Conservation (phyloP, 352 stramenopile genomes). For the Halophytophthora batemanensis region DNA sequence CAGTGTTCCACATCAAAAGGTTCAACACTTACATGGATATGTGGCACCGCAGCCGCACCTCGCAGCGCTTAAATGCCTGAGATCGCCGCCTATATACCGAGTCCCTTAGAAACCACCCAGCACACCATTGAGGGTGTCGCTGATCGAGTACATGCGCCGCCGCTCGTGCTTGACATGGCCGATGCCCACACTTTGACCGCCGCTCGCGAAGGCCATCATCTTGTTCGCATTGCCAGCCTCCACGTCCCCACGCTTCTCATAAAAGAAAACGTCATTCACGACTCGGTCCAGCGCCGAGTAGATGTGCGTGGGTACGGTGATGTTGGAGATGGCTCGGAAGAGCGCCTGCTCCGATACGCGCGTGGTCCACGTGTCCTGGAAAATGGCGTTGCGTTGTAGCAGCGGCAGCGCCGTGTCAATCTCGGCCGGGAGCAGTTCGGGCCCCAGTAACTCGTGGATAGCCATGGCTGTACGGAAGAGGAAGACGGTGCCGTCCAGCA, state of each 20-base stretch:
- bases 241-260: constrained; percentile 50
- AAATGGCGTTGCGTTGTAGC: constrained; percentile 63
- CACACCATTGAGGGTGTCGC: constrained; percentile 70
- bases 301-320: constrained; percentile 66
- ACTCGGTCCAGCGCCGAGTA: constrained; percentile 69
- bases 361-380: constrained; percentile 56
- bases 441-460: constrained; percentile 67
- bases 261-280: constrained; percentile 86
- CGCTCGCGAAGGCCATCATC: constrained; percentile 36
- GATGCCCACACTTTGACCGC: constrained; percentile 65
- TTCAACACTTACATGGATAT: too few species aligned
- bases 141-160: constrained; percentile 72
- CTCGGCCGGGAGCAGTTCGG: constrained; percentile 49
- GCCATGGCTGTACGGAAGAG: constrained; percentile 80
- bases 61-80: neutral
- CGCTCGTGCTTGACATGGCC: constrained; percentile 68
- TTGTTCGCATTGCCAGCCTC: constrained; percentile 23
- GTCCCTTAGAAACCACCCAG: constrained; percentile 56
- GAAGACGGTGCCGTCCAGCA: constrained; percentile 83
- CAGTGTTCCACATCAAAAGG: too few species aligned
- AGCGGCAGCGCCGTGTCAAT: constrained; percentile 77
- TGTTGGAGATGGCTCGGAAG: constrained; percentile 59
- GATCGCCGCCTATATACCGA: neutral
- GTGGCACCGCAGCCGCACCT: neutral
- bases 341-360: constrained; percentile 65